Percentiles rank a stretch among this genome's conserved stretches.
These are phyloP conservation scores for Kluyveromyces starmeri DNA, from an alignment of 805 yeast species.

Conservation along the genomic window DNA sequence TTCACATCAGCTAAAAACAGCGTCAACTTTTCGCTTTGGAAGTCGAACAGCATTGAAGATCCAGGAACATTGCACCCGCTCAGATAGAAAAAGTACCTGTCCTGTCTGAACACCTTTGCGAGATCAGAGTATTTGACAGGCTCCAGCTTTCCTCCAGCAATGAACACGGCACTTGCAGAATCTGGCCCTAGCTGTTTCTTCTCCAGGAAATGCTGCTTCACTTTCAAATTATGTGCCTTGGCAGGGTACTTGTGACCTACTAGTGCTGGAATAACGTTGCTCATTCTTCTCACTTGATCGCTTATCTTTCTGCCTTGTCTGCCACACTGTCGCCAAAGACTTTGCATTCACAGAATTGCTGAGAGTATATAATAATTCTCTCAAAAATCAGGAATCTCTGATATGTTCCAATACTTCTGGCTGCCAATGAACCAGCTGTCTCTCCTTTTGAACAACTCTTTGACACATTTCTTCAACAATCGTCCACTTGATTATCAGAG, in stretches of 20 bases:
- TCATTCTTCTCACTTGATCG: too few relatives aligned
- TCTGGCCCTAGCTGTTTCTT: conserved; percentile 18
- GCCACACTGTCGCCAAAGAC: too few relatives aligned
- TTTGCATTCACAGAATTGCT: too few relatives aligned
- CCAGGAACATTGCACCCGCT: conserved; percentile 81
- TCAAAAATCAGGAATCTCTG: too few relatives aligned
- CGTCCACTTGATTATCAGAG: too few relatives aligned
- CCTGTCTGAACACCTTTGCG: conserved; percentile 71
- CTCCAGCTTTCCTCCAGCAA: conserved; percentile 53
- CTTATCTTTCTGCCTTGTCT: too few relatives aligned
- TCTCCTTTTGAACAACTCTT: too few relatives aligned
- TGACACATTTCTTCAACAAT: too few relatives aligned
- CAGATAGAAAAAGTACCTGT: conserved; percentile 81
- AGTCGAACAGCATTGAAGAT: conserved; percentile 52
- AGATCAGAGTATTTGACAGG: conserved; percentile 73
- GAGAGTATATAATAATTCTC: too few relatives aligned
- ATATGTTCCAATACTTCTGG: too few relatives aligned
- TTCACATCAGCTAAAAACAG: conserved; percentile 79
- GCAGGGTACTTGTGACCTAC: conserved; percentile 64
- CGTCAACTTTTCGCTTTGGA: conserved; percentile 46
- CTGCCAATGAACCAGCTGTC: too few relatives aligned
- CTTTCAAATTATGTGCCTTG: conserved; percentile 58
- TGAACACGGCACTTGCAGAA: conserved; percentile 36
- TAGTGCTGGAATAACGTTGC: conserved; percentile 5
- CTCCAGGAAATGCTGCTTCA: conserved; percentile 32